A percentile compares a stretch with the other conserved stretches of the same genome.
These are phyloP conservation scores for Chytriomyces confervae DNA, from an alignment of 192 early-diverging fungal species.

Conservation along the genomic window DNA sequence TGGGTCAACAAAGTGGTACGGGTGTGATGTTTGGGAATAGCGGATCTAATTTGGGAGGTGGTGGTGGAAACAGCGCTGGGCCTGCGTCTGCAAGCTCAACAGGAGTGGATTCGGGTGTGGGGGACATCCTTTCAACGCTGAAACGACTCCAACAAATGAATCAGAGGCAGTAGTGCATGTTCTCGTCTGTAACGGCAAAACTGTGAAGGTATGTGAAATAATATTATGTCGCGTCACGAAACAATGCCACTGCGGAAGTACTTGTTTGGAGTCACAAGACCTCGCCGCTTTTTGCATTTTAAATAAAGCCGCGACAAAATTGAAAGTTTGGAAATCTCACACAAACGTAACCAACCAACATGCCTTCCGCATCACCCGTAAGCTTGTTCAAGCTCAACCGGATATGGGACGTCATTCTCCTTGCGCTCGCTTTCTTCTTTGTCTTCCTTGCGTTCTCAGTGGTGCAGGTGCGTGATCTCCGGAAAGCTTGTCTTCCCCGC, in stretches of 20 bases:
- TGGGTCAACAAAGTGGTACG: neutral
- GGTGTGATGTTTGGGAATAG: conserved; percentile 9
- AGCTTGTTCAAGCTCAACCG: conserved; percentile 19
- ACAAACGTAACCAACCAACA: too few species aligned
- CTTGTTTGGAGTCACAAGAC: neutral
- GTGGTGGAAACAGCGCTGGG: too few species aligned
- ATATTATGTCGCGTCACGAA: neutral
- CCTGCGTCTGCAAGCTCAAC: neutral
- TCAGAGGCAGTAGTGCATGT: neutral
- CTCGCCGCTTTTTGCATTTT: neutral
- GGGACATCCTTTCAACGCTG: conserved; percentile 28
- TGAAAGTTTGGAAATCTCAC: too few species aligned
- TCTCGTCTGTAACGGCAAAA: conserved; percentile 3
- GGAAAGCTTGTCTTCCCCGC: neutral
- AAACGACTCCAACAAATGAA: conserved; percentile 40
- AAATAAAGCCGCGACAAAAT: neutral
- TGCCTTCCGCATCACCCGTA: neutral
- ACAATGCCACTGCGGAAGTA: neutral
- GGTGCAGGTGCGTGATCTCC: neutral
- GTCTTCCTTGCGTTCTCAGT: conserved; percentile 24
- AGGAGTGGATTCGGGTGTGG: conserved; percentile 22
- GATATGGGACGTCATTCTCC: conserved; percentile 20
- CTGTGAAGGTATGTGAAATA: neutral
- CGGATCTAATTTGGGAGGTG: neutral
- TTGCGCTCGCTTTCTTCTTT: conserved; percentile 20